These are phyloP conservation scores for Actinomortierella wolfii DNA, from an alignment of 371 early-diverging fungal genomes.

Conservation along the genomic window DNA sequence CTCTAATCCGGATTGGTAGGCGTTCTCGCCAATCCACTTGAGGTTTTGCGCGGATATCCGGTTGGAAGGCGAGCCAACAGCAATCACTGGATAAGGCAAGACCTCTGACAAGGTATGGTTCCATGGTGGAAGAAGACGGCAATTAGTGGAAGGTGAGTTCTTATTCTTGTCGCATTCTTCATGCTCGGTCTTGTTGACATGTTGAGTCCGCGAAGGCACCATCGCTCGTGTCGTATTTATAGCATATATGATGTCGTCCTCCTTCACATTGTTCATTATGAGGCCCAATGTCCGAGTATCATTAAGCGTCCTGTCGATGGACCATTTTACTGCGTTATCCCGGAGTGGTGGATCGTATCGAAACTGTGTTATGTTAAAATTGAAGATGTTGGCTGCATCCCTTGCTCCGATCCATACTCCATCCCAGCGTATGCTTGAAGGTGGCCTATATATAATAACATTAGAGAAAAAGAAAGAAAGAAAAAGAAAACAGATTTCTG, in stretches of 20 bases:
- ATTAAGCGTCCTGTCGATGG: constrained; percentile 17
- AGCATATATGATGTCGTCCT: constrained; percentile 17
- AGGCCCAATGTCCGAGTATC: constrained; percentile 19
- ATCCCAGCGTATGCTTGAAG: constrained; percentile 28
- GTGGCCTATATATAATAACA: constrained; percentile 17
- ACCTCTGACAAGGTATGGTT: constrained; percentile 21
- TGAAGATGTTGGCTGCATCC: constrained; percentile 28
- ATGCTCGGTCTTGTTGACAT: constrained; percentile 8
- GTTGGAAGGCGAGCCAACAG: constrained; percentile 15
- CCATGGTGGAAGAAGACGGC: constrained; percentile 15
- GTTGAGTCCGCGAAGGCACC: constrained; percentile 2
- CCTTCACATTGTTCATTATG: constrained; percentile 18
- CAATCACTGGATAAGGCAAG: constrained; percentile 31
- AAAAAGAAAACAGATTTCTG: background rate
- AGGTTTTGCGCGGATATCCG: background rate
- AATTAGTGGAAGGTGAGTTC: constrained; percentile 1
- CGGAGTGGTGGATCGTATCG: constrained; percentile 30
- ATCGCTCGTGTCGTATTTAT: constrained; percentile 8
- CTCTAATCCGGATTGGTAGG: constrained; percentile 15
- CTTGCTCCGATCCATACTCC: constrained; percentile 28
- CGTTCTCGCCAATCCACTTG: constrained; percentile 38
- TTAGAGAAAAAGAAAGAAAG: background rate
- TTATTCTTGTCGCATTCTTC: constrained; percentile 12
- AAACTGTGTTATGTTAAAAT: constrained; percentile 35
- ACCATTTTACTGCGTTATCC: constrained; percentile 4